Percentiles rank a stretch among this genome's conserved stretches.
phyloP scores from a whole-genome alignment of 1,284 basidiomycete genomes.

The Fomitiporia mediterranea region DNA sequence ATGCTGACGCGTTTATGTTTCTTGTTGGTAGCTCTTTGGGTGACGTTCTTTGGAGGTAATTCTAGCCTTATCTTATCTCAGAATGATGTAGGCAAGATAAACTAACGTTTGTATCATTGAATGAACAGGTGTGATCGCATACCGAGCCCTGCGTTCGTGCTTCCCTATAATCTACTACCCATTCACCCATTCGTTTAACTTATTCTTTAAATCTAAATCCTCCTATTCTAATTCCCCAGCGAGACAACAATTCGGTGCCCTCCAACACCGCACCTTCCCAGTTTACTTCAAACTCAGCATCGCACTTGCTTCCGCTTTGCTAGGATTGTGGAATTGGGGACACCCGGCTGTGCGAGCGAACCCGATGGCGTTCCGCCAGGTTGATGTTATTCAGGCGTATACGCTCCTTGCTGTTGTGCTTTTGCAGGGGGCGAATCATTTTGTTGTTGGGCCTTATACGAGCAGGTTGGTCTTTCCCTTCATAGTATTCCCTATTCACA shows the following conservation, averaged over 20 bases:
- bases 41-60: slow-evolving; percentile 61
- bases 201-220: background rate
- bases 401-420: slow-evolving; percentile 47
- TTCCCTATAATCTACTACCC: background rate
- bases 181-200: too few species aligned
- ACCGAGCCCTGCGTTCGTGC: slow-evolving; percentile 49
- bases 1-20: slow-evolving; percentile 8
- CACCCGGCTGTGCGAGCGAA: slow-evolving; percentile 59
- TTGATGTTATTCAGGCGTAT: slow-evolving; percentile 71
- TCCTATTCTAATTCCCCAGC: slow-evolving; percentile 36
- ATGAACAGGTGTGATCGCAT: slow-evolving; percentile 62
- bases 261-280: slow-evolving; percentile 74
- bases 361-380: slow-evolving; percentile 42
- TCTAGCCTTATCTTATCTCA: background rate
- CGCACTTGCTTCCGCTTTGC: slow-evolving; percentile 47
- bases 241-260: slow-evolving; percentile 67
- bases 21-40: slow-evolving; percentile 50
- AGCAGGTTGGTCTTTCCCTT: slow-evolving; percentile 46
- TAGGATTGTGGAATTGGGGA: slow-evolving; percentile 57
- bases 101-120: background rate
- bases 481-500: too few species aligned
- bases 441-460: slow-evolving; percentile 60
- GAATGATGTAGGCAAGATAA: slow-evolving; percentile 8
- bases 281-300: slow-evolving; percentile 69
- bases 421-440: slow-evolving; percentile 51